phyloP scores from a whole-genome alignment of 768 basidiomycete genomes.

The Tubosaeta brunneosetosa region DNA sequence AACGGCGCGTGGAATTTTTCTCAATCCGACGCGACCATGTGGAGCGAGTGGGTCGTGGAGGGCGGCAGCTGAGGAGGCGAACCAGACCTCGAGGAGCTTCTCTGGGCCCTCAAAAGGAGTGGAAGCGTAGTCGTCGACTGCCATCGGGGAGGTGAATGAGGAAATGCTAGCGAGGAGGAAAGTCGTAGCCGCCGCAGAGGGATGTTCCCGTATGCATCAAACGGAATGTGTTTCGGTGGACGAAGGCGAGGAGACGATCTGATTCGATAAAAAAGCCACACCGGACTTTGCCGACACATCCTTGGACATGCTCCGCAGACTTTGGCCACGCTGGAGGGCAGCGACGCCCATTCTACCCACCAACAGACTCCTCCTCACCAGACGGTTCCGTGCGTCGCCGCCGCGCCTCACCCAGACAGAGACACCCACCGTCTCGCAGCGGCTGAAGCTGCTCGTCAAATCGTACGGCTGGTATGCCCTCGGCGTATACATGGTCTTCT shows the following conservation, averaged over 20 bases:
- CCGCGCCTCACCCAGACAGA: conserved; percentile 35
- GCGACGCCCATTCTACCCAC: conserved; percentile 45
- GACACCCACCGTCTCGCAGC: conserved; percentile 57
- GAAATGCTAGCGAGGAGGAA: conserved; percentile 46
- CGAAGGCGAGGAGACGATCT: conserved; percentile 14
- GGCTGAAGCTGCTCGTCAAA: conserved; percentile 78
- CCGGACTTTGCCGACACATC: neutral
- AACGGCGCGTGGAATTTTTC: conserved; percentile 63
- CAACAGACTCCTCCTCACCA: conserved; percentile 28
- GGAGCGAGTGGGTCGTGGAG: conserved; percentile 44
- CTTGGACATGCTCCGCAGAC: conserved; percentile 34
- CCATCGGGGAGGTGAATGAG: conserved; percentile 16
- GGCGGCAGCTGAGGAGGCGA: conserved; percentile 68
- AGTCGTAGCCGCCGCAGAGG: conserved; percentile 34
- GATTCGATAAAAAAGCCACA: conserved; percentile 12
- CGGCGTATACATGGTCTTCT: conserved; percentile 77
- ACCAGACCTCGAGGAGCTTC: conserved; percentile 97
- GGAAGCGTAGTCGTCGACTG: conserved; percentile 27
- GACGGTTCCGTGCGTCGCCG: conserved; percentile 45
- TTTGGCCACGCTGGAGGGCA: conserved; percentile 43
- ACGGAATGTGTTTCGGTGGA: conserved; percentile 18
- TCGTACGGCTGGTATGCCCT: conserved; percentile 96
- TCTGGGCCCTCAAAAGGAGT: conserved; percentile 89
- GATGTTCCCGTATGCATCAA: conserved; percentile 44
- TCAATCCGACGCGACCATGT: conserved; percentile 58